Base-by-base conservation (phyloP, 192 early-diverging fungal genomes). In the Allomyces macrogynus region DNA sequence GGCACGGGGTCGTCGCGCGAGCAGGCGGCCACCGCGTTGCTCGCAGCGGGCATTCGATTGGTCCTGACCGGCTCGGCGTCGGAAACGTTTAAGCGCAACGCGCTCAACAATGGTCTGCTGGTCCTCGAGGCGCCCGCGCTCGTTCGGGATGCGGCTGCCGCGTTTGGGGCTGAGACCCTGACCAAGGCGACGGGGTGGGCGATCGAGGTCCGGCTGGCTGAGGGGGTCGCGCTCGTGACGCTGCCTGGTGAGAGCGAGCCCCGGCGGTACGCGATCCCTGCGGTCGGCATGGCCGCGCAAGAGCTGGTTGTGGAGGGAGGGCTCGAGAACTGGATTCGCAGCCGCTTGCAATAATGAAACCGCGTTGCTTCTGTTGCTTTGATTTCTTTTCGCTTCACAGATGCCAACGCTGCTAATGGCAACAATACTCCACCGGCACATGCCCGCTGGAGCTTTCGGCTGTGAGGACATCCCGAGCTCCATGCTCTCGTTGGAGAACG, bases 11-110 rank as follows among this genome's bases (percentile, higher is more conserved):
- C 93, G 14, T 94, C 91, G 61, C 84, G 95, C 68, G 93, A 99
- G 74, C 95, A 99, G 76, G 95, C 95, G 1, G 93, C 95, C 14
- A 99, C 95, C 0, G 91, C 92, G 12, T 74, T 98, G 27, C 78
- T 92, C 67, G 84, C 91, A 32, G 81, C 87, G 43, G 91, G 90
- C 60, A 81, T 99, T 68, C 80, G 81, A 10, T 72, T 93, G 43
- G 83, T 96, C 24, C 74, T 99, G 62, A 89, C 91, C 62, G 93
- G 89, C 7, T 94, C 93, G 20, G 89, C 91, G 65, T 90, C 87
- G n/a, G 93, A 99, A 72, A 99, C 89, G 0, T 99, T 93, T 75
- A 99, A 99, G 77, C 88, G 95, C 61, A 99, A 99, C 67, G 92
- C 92, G 20, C 90, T 99, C 71, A 99, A 99, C 81, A 99, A 99